Base-by-base conservation (phyloP, 495 filamentous ascomycete genomes). In the Polyplosphaeria fusca region DNA sequence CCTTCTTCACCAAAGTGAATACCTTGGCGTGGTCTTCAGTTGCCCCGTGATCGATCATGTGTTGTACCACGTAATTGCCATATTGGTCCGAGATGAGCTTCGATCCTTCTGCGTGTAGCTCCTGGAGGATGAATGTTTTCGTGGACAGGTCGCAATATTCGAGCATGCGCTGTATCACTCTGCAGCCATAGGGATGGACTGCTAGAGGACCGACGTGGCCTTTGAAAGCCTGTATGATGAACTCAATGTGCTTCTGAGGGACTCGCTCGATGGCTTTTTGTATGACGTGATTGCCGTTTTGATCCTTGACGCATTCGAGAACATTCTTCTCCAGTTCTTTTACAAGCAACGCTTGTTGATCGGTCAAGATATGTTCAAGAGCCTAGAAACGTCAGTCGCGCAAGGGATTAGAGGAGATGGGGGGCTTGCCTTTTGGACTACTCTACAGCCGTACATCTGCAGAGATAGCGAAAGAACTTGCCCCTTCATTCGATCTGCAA, bases 51-150 rank as follows among this genome's bases (percentile, higher is more conserved):
- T 87, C 79, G 50, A 98, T 92, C 45, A 97, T 82, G 71, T 98
- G 90, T 67, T 97, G 94, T 13, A 87, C 89, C 27, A 98, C 93
- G 68, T 98, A 98, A 73, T 98, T 98, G 26, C 93, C 93, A 60
- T 88, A 98, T 65, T 92, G 88, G 64, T 98, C 90, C 2, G 85
- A 80, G 47, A 97, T 87, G 28, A 98, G 80, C 43, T 75, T 77
- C 23, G 79, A 55, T 0, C 86, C 85, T 65, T 84, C 89, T 5
- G 72, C 72, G 63, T 94, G 88, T 2, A 98, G 76, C 71, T 98
- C 94, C 9, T 77, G 72, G 46, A 96, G 80, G 5, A 98, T 82
- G 3, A 74, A 79, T 44, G 78, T 73, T 64, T 85, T 84, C 53
- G 92, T 86, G 7, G 70, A 74, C 32, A 87, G 82, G 23, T 86